phyloP scores from a whole-genome alignment of 176 grass and related monocot genomes.

The Guadua angustifolia region DNA sequence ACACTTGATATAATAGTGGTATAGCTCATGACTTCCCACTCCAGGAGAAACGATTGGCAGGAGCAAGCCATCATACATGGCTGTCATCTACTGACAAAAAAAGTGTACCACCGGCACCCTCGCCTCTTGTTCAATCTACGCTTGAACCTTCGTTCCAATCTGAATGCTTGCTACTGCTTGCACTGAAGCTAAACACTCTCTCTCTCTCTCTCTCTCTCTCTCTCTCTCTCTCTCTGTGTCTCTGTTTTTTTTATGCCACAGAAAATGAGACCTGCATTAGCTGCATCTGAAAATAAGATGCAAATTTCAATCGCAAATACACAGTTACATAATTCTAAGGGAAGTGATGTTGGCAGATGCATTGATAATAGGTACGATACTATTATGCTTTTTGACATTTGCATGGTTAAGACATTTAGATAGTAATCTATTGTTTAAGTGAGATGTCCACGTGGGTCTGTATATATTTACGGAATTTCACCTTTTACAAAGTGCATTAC shows the following conservation, averaged over 20 bases:
- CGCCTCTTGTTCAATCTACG: not conserved
- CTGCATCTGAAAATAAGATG: not conserved
- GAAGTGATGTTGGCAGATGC: not conserved
- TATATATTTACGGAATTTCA: slow-evolving; percentile 2
- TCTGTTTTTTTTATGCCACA: not conserved
- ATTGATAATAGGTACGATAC: not conserved
- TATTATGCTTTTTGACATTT: slow-evolving; percentile 34
- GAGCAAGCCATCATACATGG: slow-evolving; percentile 28
- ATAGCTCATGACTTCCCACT: not conserved
- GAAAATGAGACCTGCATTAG: not conserved
- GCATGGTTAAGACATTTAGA: not conserved
- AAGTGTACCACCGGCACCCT: not conserved
- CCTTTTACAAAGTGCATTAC: slow-evolving; percentile 22
- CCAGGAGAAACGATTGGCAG: not conserved
- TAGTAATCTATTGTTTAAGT: not conserved
- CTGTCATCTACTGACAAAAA: slow-evolving; percentile 34
- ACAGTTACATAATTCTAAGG: not conserved
- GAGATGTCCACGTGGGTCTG: slow-evolving; percentile 17
- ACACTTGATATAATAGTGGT: not conserved
- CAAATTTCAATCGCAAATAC: not conserved
- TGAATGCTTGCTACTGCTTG: not conserved
- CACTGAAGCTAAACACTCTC: not conserved
- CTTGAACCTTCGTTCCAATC: not conserved
- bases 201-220: too few relatives aligned
- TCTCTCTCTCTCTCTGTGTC: too few relatives aligned